phyloP scores from a whole-genome alignment of 1,284 basidiomycete genomes.

The Cryptococcus maquisensis region DNA sequence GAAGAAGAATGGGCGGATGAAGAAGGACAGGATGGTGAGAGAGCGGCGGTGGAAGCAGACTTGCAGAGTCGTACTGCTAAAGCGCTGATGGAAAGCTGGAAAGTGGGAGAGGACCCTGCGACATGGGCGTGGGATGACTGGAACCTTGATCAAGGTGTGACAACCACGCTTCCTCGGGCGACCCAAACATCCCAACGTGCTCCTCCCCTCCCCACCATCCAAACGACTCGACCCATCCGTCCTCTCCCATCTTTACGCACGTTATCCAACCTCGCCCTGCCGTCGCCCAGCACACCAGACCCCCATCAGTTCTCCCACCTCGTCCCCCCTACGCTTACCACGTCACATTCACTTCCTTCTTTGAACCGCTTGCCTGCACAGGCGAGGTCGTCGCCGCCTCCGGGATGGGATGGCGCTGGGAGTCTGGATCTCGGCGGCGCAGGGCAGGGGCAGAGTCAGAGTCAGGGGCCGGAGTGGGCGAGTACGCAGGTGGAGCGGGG shows the following conservation, averaged over 20 bases:
- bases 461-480: conserved; percentile 4
- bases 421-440: not conserved
- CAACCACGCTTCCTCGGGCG: too few relatives aligned
- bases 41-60: not conserved
- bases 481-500: conserved; percentile 37
- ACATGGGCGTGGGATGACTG: conserved; percentile 28
- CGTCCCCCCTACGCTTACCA: not conserved
- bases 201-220: too few relatives aligned
- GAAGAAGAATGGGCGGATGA: not conserved
- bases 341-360: not conserved
- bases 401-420: not conserved
- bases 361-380: not conserved
- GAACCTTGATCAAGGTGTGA: not conserved
- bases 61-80: conserved; percentile 9
- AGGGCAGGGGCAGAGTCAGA: not conserved
- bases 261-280: not conserved
- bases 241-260: not conserved
- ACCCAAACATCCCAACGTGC: too few relatives aligned
- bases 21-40: not conserved
- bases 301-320: not conserved
- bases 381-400: conserved; percentile 10
- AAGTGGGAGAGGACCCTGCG: conserved; percentile 13
- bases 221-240: not conserved
- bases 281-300: not conserved
- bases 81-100: conserved; percentile 30